Base-by-base conservation (phyloP, 116 monocot species). In the Papilionanthe hybrid region DNA sequence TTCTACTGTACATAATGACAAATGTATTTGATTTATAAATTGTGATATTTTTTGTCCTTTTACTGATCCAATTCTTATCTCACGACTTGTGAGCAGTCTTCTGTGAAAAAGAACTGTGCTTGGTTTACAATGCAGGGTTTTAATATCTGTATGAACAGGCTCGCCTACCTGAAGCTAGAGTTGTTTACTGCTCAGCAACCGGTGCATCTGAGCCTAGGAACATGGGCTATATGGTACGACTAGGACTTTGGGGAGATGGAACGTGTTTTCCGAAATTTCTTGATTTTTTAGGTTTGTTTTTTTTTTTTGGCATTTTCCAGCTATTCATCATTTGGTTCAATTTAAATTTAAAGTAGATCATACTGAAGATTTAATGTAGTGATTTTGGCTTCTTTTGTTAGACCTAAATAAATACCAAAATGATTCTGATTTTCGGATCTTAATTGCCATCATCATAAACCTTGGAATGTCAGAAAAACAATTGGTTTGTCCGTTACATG, bases 151-250 rank as follows among this genome's bases (percentile, higher is more conserved):
- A 42, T 75, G 50, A 18, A 53, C 84, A 97, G 97, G 89, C 81
- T 23, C 86, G 85, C 74, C 80, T 99, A 48, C 95, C 95, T 47
- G 91, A 99, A 81, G 91, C 95, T 80, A 90, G 99, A 60, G 90
- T 99, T 85, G 77, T 99, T 76, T 99, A 99, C 79, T 99, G 99
- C 86, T 99, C 99, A 57, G 99, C 99, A 75, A 99, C 99, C 76
- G 99, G 99, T 87, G 95, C 95, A 76, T 99, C 99, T 77, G 99
- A 99, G 83, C 95, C 99, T 43, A 85, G 99, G 17, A 95, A 99
- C 83, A 83, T 99, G 93, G 99, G 90, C 65, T 99, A 99, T 75
- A 99, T 99, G 99, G 92, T 92, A 42, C 88, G 99, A 12, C 99
- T 99, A 86, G 99, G 99, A 82, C 99, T 99, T 78, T 99, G 99